phyloP scores from a whole-genome alignment of 441 rosid genomes.

The Euphorbia corollata region DNA sequence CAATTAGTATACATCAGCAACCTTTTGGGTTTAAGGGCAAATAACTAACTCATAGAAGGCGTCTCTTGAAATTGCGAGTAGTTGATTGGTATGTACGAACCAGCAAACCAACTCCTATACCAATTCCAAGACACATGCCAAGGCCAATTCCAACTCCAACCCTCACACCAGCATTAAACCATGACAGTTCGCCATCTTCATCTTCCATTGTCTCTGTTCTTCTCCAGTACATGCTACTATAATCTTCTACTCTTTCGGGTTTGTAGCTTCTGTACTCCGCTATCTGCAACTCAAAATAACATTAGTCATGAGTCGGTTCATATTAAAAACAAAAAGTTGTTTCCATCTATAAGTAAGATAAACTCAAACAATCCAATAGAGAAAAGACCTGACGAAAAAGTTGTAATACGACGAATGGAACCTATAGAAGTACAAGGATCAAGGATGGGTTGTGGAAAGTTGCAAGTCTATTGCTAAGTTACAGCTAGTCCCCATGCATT shows the following conservation, averaged over 20 bases:
- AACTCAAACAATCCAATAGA: too few relatives aligned
- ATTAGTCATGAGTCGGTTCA: conserved; percentile 4
- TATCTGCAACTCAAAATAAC: conserved; percentile 29
- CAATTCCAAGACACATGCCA: conserved; percentile 69
- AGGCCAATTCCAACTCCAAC: conserved; percentile 93
- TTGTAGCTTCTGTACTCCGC: conserved; percentile 45
- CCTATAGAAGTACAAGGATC: not conserved
- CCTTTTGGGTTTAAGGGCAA: conserved; percentile 18
- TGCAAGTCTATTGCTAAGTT: too few relatives aligned
- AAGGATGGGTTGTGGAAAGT: too few relatives aligned
- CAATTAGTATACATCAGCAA: conserved; percentile 18
- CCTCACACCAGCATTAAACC: conserved; percentile 90
- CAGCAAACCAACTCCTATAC: conserved; percentile 78
- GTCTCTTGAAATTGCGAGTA: conserved; percentile 55
- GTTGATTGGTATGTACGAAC: conserved; percentile 66
- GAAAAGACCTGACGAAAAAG: not conserved
- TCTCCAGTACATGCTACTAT: conserved; percentile 60
- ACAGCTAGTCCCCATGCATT: too few relatives aligned
- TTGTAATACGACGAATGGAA: not conserved
- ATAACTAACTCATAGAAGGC: conserved; percentile 35
- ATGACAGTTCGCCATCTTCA: conserved; percentile 79
- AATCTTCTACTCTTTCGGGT: conserved; percentile 43
- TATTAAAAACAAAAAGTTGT: not conserved
- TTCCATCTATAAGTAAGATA: not conserved
- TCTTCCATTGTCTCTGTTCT: conserved; percentile 44